phyloP scores from a whole-genome alignment of 2,329 filamentous ascomycete genomes.

The Coleophoma crateriformis region DNA sequence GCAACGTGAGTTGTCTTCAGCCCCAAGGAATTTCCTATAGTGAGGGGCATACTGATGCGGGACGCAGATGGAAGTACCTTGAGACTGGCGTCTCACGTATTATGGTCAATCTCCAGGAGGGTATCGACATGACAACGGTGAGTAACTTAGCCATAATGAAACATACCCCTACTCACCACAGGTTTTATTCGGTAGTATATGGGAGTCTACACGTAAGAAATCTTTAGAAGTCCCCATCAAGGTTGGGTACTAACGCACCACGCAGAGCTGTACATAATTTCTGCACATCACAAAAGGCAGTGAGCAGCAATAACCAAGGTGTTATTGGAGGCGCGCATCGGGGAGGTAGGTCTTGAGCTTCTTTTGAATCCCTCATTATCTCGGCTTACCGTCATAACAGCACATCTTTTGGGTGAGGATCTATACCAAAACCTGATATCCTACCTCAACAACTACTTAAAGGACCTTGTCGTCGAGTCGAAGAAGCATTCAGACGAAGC shows the following conservation, averaged over 20 bases:
- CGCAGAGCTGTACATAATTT: constrained; percentile 91
- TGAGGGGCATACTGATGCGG: constrained; percentile 1
- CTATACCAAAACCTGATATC: constrained; percentile 86
- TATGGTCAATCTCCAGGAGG: constrained; percentile 86
- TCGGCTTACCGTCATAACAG: constrained; percentile 37
- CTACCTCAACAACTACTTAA: constrained; percentile 76
- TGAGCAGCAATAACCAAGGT: constrained; percentile 46
- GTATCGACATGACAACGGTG: constrained; percentile 88
- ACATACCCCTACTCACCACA: constrained; percentile 2
- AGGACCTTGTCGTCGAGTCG: constrained; percentile 63
- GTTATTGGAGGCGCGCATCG: constrained; percentile 53
- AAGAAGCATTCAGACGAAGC: constrained; percentile 83
- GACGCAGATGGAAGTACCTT: constrained; percentile 79
- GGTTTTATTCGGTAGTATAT: constrained; percentile 61
- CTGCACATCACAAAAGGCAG: constrained; percentile 94
- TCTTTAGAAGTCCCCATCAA: constrained; percentile 4
- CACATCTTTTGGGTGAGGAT: constrained; percentile 91
- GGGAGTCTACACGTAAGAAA: constrained; percentile 81
- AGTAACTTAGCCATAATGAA: constrained; percentile 22
- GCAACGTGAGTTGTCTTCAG: constrained; percentile 47
- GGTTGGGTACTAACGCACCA: not conserved
- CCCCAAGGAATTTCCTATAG: not conserved
- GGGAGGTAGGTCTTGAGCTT: constrained; percentile 53
- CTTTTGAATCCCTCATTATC: constrained; percentile 4
- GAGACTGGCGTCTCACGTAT: constrained; percentile 85